Percentiles rank a stretch among this genome's conserved stretches.
phyloP scores from a whole-genome alignment of 495 filamentous ascomycete species.

The Letharia columbiana region DNA sequence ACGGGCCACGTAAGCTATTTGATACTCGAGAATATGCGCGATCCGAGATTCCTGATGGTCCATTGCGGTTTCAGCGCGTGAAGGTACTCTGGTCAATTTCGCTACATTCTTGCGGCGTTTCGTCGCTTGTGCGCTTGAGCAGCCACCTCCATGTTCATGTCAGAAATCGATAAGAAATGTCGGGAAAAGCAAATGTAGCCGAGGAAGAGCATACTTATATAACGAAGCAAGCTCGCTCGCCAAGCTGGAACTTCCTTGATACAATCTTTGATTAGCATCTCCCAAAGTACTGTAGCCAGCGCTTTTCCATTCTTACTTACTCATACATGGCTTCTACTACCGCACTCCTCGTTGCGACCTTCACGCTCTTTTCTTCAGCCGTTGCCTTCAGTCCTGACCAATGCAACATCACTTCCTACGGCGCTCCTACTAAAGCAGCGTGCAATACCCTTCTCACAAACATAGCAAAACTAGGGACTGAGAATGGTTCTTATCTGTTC shows the following conservation, averaged over 20 bases:
- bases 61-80: neutral
- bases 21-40: too few species aligned
- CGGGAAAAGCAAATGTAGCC: neutral
- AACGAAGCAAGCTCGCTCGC: neutral
- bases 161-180: constrained; percentile 3
- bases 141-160: neutral
- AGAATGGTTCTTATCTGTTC: neutral
- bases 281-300: neutral
- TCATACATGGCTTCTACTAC: neutral
- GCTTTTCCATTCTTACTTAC: neutral
- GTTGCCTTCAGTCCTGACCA: neutral
- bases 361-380: neutral
- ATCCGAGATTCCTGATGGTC: too few species aligned
- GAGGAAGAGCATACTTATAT: neutral
- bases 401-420: neutral
- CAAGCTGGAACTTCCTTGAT: neutral
- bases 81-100: neutral
- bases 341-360: neutral
- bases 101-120: neutral
- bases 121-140: constrained; percentile 3
- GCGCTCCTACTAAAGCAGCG: neutral
- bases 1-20: neutral
- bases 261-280: neutral
- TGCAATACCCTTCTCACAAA: neutral
- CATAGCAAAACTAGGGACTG: neutral